Conservation (phyloP, 2,329 filamentous ascomycete species). For the Exophiala sp. region DNA sequence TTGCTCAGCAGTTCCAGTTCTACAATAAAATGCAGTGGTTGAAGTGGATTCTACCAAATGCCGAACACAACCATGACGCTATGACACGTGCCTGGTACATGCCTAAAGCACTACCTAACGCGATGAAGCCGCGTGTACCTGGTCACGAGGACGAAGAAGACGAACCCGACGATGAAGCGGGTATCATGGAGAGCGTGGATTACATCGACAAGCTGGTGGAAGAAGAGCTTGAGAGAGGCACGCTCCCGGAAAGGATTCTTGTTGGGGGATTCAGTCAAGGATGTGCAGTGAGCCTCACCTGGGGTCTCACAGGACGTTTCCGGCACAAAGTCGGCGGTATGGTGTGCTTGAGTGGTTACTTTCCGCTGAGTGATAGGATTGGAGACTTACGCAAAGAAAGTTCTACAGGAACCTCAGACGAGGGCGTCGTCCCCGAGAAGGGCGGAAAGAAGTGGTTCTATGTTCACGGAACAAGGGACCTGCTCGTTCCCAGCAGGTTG, state of each 20-base stretch:
- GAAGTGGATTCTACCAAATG: conserved; percentile 51
- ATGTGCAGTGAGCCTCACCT: conserved; percentile 44
- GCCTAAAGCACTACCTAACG: conserved; percentile 44
- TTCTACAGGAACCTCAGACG: conserved; percentile 28
- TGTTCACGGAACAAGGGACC: conserved; percentile 46
- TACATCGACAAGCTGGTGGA: conserved; percentile 45
- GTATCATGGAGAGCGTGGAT: conserved; percentile 38
- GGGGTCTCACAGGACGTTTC: conserved; percentile 39
- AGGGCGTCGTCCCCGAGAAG: conserved; percentile 20
- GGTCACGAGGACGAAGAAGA: conserved; percentile 44
- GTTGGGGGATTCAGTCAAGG: conserved; percentile 50
- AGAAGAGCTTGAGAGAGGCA: conserved; percentile 39
- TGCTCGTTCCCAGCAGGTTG: conserved; percentile 46
- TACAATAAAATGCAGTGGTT: conserved; percentile 48
- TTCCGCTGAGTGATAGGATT: conserved; percentile 43
- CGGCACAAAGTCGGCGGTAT: conserved; percentile 36
- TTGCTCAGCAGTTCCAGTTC: conserved; percentile 48
- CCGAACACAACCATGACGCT: conserved; percentile 45
- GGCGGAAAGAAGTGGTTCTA: conserved; percentile 44
- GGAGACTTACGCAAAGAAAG: conserved; percentile 37
- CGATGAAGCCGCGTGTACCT: conserved; percentile 36
- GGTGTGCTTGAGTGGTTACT: conserved; percentile 46
- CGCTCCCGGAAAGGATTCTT: conserved; percentile 42
- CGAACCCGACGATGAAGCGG: conserved; percentile 44
- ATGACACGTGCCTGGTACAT: conserved; percentile 41